A percentile compares a stretch with the other conserved stretches of the same genome.
phyloP scores from a whole-genome alignment of 1,284 basidiomycete genomes.

The Apiotrichum laibachii region DNA sequence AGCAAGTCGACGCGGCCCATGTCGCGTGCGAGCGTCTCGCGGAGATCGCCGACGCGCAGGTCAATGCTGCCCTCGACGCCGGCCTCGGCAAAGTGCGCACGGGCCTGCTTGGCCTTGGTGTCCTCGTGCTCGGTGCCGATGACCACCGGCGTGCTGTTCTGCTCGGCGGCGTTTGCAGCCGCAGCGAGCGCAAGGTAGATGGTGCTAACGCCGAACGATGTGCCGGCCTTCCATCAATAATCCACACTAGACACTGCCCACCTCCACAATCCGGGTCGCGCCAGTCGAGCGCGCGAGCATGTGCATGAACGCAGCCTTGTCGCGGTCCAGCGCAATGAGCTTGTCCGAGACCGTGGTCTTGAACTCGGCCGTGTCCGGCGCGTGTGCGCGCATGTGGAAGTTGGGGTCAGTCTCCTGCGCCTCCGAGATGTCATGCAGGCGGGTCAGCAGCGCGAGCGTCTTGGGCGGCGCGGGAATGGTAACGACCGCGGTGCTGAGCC shows the following conservation, averaged over 20 bases:
- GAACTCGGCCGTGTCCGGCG: constrained; percentile 16
- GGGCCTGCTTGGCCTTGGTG: constrained; percentile 24
- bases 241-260: constrained; percentile 7
- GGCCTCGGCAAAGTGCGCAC: constrained; percentile 25
- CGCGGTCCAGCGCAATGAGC: constrained; percentile 36
- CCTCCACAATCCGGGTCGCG: constrained; percentile 28
- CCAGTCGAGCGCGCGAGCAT: constrained; percentile 19
- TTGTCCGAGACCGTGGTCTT: constrained; percentile 28
- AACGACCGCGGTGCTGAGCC: constrained; percentile 10
- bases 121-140: constrained; percentile 36
- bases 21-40: constrained; percentile 29
- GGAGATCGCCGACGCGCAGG: constrained; percentile 33
- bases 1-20: constrained; percentile 29
- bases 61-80: constrained; percentile 30
- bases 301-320: constrained; percentile 37
- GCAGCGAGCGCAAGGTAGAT: constrained; percentile 40
- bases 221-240: constrained; percentile 24
- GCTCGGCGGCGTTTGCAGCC: constrained; percentile 11
- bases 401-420: constrained; percentile 24
- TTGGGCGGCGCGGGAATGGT: constrained; percentile 16
- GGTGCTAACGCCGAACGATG: constrained; percentile 35
- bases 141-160: constrained; percentile 20
- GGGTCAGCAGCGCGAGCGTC: constrained; percentile 21
- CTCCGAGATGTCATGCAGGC: constrained; percentile 24
- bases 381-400: background rate